Conservation (phyloP, 2,329 filamentous ascomycete species). For the Dactylellina cionopaga region DNA sequence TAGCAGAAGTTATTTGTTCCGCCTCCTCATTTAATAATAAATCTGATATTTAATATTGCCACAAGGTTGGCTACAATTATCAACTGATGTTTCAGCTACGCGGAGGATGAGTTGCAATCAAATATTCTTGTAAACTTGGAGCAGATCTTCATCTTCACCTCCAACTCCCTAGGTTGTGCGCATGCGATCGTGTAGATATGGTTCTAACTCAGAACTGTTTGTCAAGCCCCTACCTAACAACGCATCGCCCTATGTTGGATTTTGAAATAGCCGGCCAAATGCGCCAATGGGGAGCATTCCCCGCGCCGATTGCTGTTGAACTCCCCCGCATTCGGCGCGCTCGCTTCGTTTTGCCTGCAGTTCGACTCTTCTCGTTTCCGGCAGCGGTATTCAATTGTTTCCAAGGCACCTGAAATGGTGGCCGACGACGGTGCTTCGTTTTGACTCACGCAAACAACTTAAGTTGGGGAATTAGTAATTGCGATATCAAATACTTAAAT, state of each 20-base stretch:
- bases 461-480: constrained; percentile 16
- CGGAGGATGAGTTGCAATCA: too few species aligned
- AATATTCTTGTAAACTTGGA: too few species aligned
- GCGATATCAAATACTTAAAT: constrained; percentile 21
- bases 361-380: constrained; percentile 7
- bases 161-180: too few species aligned
- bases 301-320: not conserved
- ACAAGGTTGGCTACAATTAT: too few species aligned
- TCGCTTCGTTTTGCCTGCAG: constrained; percentile 17
- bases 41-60: too few species aligned
- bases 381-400: constrained; percentile 15
- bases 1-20: too few species aligned
- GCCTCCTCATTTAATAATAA: too few species aligned
- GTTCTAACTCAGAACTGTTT: too few species aligned
- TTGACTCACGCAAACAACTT: constrained; percentile 29
- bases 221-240: not conserved
- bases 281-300: constrained; percentile 17
- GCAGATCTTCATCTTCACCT: too few species aligned
- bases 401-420: not conserved
- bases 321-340: constrained; percentile 45
- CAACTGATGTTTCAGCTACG: too few species aligned
- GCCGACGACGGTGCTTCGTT: constrained; percentile 33
- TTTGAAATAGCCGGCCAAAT: not conserved
- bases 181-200: too few species aligned
- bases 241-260: not conserved